These are phyloP conservation scores for Zelonia costaricensis DNA, from an alignment of 208 protist genomes.

Conservation along the genomic window DNA sequence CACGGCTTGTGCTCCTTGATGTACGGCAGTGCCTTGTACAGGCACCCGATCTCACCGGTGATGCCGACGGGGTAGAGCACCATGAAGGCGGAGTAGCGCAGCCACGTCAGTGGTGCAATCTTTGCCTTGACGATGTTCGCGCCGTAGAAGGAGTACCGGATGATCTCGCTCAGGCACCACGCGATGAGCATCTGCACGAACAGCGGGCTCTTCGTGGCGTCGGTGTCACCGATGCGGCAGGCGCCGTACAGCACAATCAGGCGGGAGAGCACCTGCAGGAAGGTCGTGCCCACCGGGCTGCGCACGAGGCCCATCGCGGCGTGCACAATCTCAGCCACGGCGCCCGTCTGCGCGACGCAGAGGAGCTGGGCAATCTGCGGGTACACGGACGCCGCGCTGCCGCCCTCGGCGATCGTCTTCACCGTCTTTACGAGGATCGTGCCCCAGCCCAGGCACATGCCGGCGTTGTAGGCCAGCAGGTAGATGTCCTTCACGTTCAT, in stretches of 20 bases:
- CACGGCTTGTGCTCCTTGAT: conserved; percentile 64
- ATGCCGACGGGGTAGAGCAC: conserved; percentile 92
- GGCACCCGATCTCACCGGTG: conserved; percentile 80
- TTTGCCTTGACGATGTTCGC: conserved; percentile 53
- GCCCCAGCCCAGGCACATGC: conserved; percentile 74
- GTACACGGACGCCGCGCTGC: conserved; percentile 52
- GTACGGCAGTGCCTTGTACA: conserved; percentile 76
- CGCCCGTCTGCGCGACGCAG: conserved; percentile 82
- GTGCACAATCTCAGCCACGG: conserved; percentile 85
- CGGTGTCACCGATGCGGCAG: conserved; percentile 64
- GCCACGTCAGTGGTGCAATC: conserved; percentile 64
- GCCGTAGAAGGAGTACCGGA: conserved; percentile 90
- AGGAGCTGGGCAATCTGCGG: conserved; percentile 61
- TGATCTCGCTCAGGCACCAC: conserved; percentile 85
- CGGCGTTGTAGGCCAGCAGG: conserved; percentile 75
- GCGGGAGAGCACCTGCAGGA: conserved; percentile 87
- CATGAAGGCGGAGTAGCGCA: conserved; percentile 91
- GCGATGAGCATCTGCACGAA: conserved; percentile 81
- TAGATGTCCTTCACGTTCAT: conserved; percentile 63
- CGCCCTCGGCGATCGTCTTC: conserved; percentile 37
- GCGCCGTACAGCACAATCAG: conserved; percentile 84
- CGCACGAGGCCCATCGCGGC: conserved; percentile 74
- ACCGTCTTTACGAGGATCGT: conserved; percentile 59
- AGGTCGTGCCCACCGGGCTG: conserved; percentile 76
- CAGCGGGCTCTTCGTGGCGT: conserved; percentile 41